phyloP scores from a whole-genome alignment of 495 filamentous ascomycete genomes.

The Podospora tetraspora region DNA sequence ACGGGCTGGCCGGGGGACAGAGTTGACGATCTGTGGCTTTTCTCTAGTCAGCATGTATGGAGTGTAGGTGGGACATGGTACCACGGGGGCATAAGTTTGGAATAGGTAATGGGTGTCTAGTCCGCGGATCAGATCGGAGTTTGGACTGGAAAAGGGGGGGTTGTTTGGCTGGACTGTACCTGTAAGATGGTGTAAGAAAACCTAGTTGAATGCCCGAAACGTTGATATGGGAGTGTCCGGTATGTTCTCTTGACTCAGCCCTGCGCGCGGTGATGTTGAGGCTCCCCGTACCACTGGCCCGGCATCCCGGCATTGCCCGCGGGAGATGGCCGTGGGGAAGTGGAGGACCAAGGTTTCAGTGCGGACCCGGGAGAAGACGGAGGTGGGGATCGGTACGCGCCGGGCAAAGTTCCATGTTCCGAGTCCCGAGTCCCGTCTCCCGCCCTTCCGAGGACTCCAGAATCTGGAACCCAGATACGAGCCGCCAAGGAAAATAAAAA shows the following conservation, averaged over 20 bases:
- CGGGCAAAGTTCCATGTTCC: neutral
- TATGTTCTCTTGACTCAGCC: neutral
- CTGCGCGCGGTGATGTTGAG: neutral
- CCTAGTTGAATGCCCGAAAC: no score
- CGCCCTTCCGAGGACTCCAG: neutral
- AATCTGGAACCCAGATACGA: neutral
- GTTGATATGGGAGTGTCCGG: neutral
- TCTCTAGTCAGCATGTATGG: neutral
- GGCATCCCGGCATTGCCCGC: slow-evolving; percentile 7
- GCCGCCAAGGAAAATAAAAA: neutral
- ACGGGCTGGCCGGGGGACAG: neutral
- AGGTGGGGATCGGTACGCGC: neutral
- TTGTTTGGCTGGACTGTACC: neutral
- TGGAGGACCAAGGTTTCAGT: neutral
- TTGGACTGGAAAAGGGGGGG: neutral
- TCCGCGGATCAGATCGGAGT: neutral
- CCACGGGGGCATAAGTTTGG: neutral
- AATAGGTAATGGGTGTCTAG: neutral
- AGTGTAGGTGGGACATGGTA: neutral
- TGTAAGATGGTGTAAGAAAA: neutral
- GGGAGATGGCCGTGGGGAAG: neutral
- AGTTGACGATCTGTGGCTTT: neutral
- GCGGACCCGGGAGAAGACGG: slow-evolving; percentile 9
- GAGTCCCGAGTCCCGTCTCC: neutral
- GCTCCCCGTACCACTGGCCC: neutral